Conservation (phyloP, 2,329 filamentous ascomycete genomes). For the Nemania sp. region DNA sequence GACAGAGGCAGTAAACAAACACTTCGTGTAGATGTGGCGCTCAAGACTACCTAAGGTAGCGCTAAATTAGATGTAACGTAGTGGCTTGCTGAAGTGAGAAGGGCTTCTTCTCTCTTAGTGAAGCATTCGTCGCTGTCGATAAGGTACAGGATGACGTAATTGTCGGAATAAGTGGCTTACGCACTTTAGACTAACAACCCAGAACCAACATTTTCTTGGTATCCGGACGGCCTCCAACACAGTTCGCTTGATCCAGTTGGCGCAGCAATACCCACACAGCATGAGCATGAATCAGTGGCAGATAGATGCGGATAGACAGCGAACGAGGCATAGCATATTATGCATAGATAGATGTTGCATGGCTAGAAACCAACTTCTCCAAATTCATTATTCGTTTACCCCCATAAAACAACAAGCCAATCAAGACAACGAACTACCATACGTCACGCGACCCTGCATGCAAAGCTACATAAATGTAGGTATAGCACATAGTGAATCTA, state of each 20-base stretch:
- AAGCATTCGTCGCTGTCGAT: background rate
- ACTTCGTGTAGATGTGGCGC: too few species aligned
- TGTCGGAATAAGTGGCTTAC: conserved; percentile 3
- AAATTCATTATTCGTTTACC: background rate
- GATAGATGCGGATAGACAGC: background rate
- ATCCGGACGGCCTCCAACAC: conserved; percentile 19
- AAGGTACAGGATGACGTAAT: conserved; percentile 12
- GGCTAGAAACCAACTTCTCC: background rate
- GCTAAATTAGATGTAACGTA: too few species aligned
- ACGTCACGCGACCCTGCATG: background rate
- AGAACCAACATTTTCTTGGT: background rate
- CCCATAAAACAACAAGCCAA: background rate
- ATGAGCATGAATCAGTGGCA: conserved; percentile 12
- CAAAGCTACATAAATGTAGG: too few species aligned
- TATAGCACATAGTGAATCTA: too few species aligned
- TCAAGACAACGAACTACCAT: background rate
- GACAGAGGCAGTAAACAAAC: too few species aligned
- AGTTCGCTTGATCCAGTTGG: background rate
- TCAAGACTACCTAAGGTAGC: too few species aligned
- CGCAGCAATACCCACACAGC: conserved; percentile 1
- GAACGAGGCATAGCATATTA: background rate
- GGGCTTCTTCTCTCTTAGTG: background rate
- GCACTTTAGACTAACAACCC: background rate
- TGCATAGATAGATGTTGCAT: too few species aligned
- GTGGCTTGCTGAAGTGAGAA: background rate